Conservation (phyloP, 2,329 filamentous ascomycete species). For the Diaporthe eres region DNA sequence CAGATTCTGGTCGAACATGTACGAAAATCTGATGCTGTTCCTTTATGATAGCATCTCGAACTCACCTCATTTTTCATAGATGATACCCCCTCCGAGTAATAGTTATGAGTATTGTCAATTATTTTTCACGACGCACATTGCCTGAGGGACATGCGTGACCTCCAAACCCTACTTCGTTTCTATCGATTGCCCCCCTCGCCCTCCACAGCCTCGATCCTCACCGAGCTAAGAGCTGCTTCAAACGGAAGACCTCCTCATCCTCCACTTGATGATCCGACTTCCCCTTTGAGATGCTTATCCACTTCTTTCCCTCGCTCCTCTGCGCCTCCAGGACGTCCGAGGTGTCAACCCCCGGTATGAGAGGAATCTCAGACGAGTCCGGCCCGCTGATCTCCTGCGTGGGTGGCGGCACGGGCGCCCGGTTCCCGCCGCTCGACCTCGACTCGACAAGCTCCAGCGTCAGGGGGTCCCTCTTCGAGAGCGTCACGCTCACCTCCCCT, state of each 20-base stretch:
- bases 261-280: not conserved
- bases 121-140: not conserved
- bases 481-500: constrained; percentile 31
- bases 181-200: not conserved
- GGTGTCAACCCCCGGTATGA: not conserved
- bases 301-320: constrained; percentile 37
- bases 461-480: constrained; percentile 34
- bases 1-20: constrained; percentile 7
- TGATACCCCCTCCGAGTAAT: constrained; percentile 32
- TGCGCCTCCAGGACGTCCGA: constrained; percentile 28
- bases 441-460: constrained; percentile 33
- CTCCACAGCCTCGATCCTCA: not conserved
- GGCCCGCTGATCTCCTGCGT: constrained; percentile 39
- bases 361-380: constrained; percentile 28
- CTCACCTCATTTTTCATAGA: constrained; percentile 34
- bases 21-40: constrained; percentile 29
- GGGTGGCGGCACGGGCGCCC: constrained; percentile 33
- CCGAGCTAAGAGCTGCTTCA: constrained; percentile 38
- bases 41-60: constrained; percentile 18
- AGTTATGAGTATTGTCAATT: constrained; percentile 12
- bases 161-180: too few species aligned
- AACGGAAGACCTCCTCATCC: constrained; percentile 33
- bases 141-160: not conserved
- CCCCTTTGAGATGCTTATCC: constrained; percentile 36
- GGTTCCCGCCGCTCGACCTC: constrained; percentile 29